Evolutionary conservation across 176 grass and related monocot species (phyloP), one percentile per base, ranked within the genome.

Genomic region (Panicum miliaceum): DNA sequence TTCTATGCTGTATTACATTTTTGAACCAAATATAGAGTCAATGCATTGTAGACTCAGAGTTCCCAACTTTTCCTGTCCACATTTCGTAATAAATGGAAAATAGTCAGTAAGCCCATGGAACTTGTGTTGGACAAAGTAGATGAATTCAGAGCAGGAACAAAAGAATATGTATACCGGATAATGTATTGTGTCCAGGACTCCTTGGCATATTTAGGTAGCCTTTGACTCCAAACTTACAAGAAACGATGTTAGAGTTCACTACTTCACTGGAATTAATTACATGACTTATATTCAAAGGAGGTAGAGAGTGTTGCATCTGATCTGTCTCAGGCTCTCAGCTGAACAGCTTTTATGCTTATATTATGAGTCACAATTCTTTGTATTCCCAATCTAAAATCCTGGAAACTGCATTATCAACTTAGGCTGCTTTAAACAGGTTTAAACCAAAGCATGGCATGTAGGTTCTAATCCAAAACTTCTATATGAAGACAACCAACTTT

Each of bases 1-100:
- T 46, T 86, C 22, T 50, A 23, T 78, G 15, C 40, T 50, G 12
- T 10, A 80, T 63, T 73, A 80, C 36, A 42, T 64, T 45, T 80
- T 25, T 64, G 9, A 72, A 57, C 16, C 37, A 58, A 26, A 36
- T 38, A 14, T 72, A 43, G 18, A 73, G 6, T 10, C 45, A 12
- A 20, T 7, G 19, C 18, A n/a, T 46, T 27, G 13, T 46, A 35
- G 2, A 3, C 19, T 43, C 16, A 18, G 41, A 71, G 42, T 16
- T 64, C 5, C 26, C 12, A 0, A 41, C 43, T 64, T 50, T 52
- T 38, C 2, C 19, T 60, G 12, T 71, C 22, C 0, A n/a, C 60
- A 71, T 54, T 26, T 35, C 50, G 3, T 54, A 54, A 42, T 37
- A 54, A 11, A n/a, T 19, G 22, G n/a, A 23, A 64, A 63, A 16